Percentiles rank a stretch among this genome's conserved stretches.
Evolutionary conservation across 108 stramenopile species (phyloP).

Genomic region (Skeletonema marinoi): DNA sequence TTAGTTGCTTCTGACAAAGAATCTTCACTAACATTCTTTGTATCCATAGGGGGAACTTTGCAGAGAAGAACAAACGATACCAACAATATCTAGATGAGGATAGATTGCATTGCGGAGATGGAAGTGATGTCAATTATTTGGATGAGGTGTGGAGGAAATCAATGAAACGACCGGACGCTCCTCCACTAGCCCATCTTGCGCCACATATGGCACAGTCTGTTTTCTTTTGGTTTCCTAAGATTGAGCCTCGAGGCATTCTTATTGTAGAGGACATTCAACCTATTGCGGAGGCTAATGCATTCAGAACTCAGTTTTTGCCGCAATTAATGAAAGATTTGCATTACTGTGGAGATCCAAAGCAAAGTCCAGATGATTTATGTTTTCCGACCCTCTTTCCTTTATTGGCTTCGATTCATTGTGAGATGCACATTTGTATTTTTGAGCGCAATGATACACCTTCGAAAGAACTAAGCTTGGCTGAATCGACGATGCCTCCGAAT

Average conservation of each 20-base stretch:
- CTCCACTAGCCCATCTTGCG: slow-evolving; percentile 52
- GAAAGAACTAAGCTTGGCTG: slow-evolving; percentile 25
- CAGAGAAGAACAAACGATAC: slow-evolving; percentile 42
- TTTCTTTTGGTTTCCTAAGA: slow-evolving; percentile 67
- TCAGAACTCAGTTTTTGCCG: slow-evolving; percentile 60
- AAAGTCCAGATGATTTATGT: slow-evolving; percentile 37
- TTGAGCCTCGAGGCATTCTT: slow-evolving; percentile 59
- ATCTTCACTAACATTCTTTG: too few relatives aligned
- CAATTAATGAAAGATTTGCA: slow-evolving; percentile 70
- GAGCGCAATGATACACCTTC: slow-evolving; percentile 55
- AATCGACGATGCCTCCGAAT: slow-evolving; percentile 35
- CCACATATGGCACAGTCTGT: slow-evolving; percentile 56
- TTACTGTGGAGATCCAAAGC: slow-evolving; percentile 54
- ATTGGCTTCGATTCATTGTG: slow-evolving; percentile 57
- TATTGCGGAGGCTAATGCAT: slow-evolving; percentile 39
- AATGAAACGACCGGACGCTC: slow-evolving; percentile 52
- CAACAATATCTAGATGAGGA: slow-evolving; percentile 39
- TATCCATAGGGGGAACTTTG: slow-evolving; percentile 48
- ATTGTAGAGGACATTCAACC: slow-evolving; percentile 65
- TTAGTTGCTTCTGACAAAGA: too few relatives aligned
- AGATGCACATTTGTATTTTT: slow-evolving; percentile 72
- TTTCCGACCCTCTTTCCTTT: slow-evolving; percentile 60
- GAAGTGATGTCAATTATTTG: slow-evolving; percentile 30
- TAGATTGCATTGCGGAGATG: slow-evolving; percentile 70
- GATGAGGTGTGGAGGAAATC: slow-evolving; percentile 24